Percentiles rank a stretch among this genome's conserved stretches.
Evolutionary conservation across 2,329 filamentous ascomycete species (phyloP).

Genomic region (Sarocladium brachiariae): DNA sequence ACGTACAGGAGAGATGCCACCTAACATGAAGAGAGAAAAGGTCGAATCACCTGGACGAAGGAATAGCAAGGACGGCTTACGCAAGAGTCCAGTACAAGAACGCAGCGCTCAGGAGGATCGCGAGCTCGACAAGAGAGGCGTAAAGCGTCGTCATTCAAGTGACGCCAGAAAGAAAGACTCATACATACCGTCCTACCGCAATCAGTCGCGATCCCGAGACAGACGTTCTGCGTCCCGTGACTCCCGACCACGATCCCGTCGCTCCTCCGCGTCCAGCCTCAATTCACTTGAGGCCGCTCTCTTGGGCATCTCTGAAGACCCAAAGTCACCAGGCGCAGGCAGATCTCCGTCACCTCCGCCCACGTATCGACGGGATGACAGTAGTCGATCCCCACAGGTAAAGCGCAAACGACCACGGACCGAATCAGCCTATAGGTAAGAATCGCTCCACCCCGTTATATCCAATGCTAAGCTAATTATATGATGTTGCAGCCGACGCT

Average conservation of each 20-base stretch:
- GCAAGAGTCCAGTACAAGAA: neutral
- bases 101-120: neutral
- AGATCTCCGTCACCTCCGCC: neutral
- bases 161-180: neutral
- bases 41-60: neutral
- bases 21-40: neutral
- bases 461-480: neutral
- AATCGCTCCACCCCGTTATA: neutral
- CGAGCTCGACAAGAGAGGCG: neutral
- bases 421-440: conserved; percentile 13
- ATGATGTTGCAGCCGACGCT: conserved; percentile 7
- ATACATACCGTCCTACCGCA: neutral
- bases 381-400: neutral
- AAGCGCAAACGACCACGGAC: conserved; percentile 8
- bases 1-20: conserved; percentile 12
- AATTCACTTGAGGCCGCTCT: conserved; percentile 11
- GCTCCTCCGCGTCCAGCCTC: conserved; percentile 10
- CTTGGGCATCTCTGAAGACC: conserved; percentile 5
- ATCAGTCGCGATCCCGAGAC: neutral
- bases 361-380: neutral
- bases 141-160: neutral
- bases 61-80: neutral
- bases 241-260: neutral
- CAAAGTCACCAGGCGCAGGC: neutral
- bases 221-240: neutral